A percentile compares a stretch with the other conserved stretches of the same genome.
Conservation (phyloP, 345 rosid species). For the Geranium brycei region DNA sequence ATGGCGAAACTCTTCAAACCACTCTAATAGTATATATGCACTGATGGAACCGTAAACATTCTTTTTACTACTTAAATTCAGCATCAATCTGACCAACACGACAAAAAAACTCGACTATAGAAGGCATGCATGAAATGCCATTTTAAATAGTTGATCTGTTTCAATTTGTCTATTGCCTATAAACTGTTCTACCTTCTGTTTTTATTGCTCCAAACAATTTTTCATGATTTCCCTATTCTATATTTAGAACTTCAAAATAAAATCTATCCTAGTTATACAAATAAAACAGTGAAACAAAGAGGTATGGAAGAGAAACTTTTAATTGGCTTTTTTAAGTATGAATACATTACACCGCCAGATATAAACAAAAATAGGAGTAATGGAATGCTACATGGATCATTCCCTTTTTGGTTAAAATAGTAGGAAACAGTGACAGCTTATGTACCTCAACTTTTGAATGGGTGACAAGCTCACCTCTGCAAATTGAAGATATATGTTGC, state of each 20-base stretch:
- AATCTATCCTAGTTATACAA: too few species aligned
- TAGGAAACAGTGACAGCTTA: conserved; percentile 6
- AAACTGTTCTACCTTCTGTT: neutral
- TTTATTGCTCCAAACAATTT: too few species aligned
- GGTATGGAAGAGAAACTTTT: too few species aligned
- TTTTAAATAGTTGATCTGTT: neutral
- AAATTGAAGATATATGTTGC: conserved; percentile 75
- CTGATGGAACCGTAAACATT: neutral
- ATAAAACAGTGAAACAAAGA: too few species aligned
- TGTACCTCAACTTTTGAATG: conserved; percentile 8
- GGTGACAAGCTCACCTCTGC: conserved; percentile 60
- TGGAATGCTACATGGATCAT: neutral
- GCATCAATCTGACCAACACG: neutral
- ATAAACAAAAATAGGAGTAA: neutral
- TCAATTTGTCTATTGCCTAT: neutral
- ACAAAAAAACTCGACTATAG: neutral
- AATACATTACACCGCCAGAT: neutral
- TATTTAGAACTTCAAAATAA: neutral
- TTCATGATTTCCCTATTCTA: too few species aligned
- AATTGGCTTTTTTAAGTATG: too few species aligned
- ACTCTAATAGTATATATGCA: neutral
- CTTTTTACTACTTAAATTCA: neutral
- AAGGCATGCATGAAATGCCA: neutral
- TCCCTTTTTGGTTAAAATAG: neutral
- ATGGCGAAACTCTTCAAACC: neutral